Evolutionary conservation across 2,329 filamentous ascomycete species (phyloP), one percentile per base, ranked within the genome.

Genomic region (Calonectria pseudoturangicola): DNA sequence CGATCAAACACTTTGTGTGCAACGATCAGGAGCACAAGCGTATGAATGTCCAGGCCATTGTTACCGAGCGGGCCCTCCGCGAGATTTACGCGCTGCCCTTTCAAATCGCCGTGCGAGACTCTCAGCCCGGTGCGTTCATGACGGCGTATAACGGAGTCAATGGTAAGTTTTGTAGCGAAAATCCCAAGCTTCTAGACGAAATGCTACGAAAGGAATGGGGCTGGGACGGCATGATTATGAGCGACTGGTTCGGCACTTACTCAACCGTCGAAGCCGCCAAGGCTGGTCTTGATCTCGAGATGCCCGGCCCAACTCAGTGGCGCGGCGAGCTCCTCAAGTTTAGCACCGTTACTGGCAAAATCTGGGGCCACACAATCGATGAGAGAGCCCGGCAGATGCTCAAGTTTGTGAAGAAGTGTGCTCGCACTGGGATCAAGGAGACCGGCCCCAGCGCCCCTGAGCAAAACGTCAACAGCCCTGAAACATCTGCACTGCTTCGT

Each of bases 401-500:
- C 66, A 88, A 89, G 73, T 85, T 93, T n/a, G 84, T 92, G 73
- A 92, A 92, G 82, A 87, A 85, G 75, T 88, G 88, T 28, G 87
- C 88, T 9, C 86, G 86, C 2, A 85, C 89, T 4, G 88, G 88
- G 0, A 87, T 93, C 21, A 85, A 87, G 4, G 89, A 92, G 78
- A 84, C 87, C 25, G 90, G 88, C 0, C 85, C 87, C 0, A 90
- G 92, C 36, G 90, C 88, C 0, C 85, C 87, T 0, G 91, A 92
- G 80, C 85, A 83, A 62, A 87, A 85, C 0, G 84, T 87, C 9
- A 86, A 95, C 79, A 93, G 89, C 0, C 87, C 89, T 0, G 89
- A 93, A 80, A 91, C 91, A 45, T 89, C 92, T 5, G 88, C 87
- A 18, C 85, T 95, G 56, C 88, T 95, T 27, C 88, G 94, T 21